Evolutionary conservation across 2,329 filamentous ascomycete species (phyloP).

Genomic region (Nakataea oryzae): DNA sequence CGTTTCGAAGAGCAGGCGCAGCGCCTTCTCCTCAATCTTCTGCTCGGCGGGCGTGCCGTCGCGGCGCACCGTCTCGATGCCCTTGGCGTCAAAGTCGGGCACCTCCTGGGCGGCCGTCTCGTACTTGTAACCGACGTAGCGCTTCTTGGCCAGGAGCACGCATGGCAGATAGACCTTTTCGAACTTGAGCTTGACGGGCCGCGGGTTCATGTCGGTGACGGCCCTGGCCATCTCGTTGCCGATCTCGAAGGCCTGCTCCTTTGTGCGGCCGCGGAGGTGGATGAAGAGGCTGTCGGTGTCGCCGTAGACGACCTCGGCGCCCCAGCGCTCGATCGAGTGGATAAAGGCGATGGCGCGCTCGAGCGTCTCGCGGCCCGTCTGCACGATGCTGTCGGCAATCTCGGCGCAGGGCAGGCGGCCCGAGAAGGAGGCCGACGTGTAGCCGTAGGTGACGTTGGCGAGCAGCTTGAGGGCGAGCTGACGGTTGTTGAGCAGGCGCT

Average conservation of each 20-base stretch:
- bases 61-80: constrained; percentile 91
- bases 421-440: constrained; percentile 93
- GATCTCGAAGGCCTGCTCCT: constrained; percentile 81
- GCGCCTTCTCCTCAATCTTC: constrained; percentile 87
- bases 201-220: constrained; percentile 81
- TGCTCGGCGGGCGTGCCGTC: constrained; percentile 94
- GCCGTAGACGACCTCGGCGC: constrained; percentile 93
- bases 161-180: constrained; percentile 98
- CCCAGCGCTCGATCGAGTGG: constrained; percentile 79
- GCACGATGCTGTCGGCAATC: constrained; percentile 96
- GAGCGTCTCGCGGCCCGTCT: constrained; percentile 87
- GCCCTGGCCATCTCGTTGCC: constrained; percentile 84
- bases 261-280: constrained; percentile 75
- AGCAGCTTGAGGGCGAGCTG: constrained; percentile 91
- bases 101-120: constrained; percentile 64
- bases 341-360: constrained; percentile 91
- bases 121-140: constrained; percentile 97
- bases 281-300: constrained; percentile 96
- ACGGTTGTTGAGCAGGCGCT: constrained; percentile 83
- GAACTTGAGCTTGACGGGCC: constrained; percentile 91
- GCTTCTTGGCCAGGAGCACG: constrained; percentile 88
- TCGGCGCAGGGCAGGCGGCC: constrained; percentile 97
- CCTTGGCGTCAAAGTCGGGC: constrained; percentile 94
- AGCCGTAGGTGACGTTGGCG: constrained; percentile 94
- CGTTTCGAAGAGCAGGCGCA: constrained; percentile 84